Conservation (phyloP, 108 stramenopile species). For the Craspedostauros australis region DNA sequence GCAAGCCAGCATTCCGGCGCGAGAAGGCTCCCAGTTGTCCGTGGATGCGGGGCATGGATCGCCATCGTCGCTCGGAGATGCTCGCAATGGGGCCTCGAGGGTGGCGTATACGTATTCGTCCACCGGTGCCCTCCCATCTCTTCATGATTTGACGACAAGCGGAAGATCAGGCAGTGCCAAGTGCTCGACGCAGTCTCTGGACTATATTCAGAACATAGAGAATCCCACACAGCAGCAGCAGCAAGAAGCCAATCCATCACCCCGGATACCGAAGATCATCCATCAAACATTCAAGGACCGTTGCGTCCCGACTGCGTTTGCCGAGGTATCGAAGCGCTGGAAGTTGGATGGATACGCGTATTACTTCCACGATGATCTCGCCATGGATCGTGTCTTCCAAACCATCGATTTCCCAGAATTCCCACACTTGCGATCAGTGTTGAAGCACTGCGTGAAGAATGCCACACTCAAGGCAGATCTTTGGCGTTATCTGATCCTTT, state of each 20-base stretch:
- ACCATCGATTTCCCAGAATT: conserved; percentile 32
- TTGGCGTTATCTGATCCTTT: conserved; percentile 49
- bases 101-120: conserved; percentile 1
- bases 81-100: neutral
- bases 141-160: neutral
- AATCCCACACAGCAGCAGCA: too few species aligned
- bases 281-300: conserved; percentile 38
- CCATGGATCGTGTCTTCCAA: conserved; percentile 30
- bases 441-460: conserved; percentile 21
- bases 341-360: conserved; percentile 23
- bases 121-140: neutral
- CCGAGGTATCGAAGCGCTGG: conserved; percentile 18
- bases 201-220: too few species aligned
- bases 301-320: conserved; percentile 25
- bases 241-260: too few species aligned
- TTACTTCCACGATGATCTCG: conserved; percentile 61
- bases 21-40: too few species aligned
- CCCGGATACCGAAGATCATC: conserved; percentile 32
- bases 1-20: too few species aligned
- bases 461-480: conserved; percentile 38
- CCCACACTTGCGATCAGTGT: conserved; percentile 25
- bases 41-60: too few species aligned
- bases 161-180: neutral
- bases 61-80: too few species aligned
- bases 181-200: too few species aligned